phyloP scores from a whole-genome alignment of 805 yeast species.

The Danielozyma ontarioensis region DNA sequence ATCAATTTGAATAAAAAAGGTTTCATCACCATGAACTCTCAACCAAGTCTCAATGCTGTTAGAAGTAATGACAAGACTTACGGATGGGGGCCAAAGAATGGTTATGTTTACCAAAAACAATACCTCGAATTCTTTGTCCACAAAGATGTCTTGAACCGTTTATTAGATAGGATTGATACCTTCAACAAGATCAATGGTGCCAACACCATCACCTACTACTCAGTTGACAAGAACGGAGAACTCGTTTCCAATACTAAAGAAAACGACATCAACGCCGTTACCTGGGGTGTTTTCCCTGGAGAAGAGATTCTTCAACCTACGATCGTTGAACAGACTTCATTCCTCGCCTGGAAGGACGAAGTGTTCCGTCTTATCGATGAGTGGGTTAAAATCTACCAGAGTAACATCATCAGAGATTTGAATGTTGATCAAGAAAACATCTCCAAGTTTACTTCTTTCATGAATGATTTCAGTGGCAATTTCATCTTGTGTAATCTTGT shows the following conservation, averaged over 20 bases:
- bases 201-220: constrained; percentile 65
- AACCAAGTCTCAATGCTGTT: constrained; percentile 84
- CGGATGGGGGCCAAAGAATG: constrained; percentile 96
- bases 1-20: constrained; percentile 61
- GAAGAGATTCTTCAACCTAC: constrained; percentile 94
- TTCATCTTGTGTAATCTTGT: constrained; percentile 83
- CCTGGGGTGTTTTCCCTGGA: constrained; percentile 85
- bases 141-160: constrained; percentile 35
- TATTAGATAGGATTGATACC: constrained; percentile 37
- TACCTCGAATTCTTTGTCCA: constrained; percentile 83
- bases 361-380: constrained; percentile 77
- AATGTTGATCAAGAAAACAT: constrained; percentile 23
- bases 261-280: constrained; percentile 86
- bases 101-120: constrained; percentile 92
- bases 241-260: constrained; percentile 65
- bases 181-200: constrained; percentile 33
- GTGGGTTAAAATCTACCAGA: constrained; percentile 59
- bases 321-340: constrained; percentile 86
- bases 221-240: constrained; percentile 55
- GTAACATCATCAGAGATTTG: constrained; percentile 29
- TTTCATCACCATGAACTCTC: constrained; percentile 83
- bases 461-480: constrained; percentile 45
- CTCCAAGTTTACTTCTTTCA: constrained; percentile 33
- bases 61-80: constrained; percentile 62
- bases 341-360: constrained; percentile 97